Evolutionary conservation across 768 basidiomycete genomes (phyloP).

Genomic region (Rhizopogon salebrosus): DNA sequence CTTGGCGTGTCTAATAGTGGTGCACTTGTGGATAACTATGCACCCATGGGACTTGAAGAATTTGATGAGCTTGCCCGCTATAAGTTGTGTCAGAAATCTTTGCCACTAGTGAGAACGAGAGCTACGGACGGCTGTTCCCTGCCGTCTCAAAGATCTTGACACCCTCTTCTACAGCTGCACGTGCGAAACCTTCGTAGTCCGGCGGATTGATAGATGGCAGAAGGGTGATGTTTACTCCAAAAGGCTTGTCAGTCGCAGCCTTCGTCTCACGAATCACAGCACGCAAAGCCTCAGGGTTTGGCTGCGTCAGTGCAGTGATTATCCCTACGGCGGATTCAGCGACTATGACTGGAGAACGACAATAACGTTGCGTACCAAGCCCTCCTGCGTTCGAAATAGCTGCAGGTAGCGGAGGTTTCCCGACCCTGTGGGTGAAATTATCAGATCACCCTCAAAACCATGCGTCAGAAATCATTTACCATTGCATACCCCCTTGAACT

Average conservation of each 20-base stretch:
- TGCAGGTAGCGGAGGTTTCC: constrained; percentile 65
- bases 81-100: background rate
- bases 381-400: constrained; percentile 84
- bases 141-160: constrained; percentile 91
- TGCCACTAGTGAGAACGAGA: background rate
- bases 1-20: constrained; percentile 81
- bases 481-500: constrained; percentile 91
- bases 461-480: constrained; percentile 34
- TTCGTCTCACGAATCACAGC: constrained; percentile 75
- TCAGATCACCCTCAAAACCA: background rate
- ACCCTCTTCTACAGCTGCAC: constrained; percentile 81
- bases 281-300: constrained; percentile 76
- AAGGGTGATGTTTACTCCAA: constrained; percentile 85
- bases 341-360: background rate
- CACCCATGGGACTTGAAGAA: constrained; percentile 77
- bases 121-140: constrained; percentile 74
- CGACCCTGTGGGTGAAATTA: constrained; percentile 52
- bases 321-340: constrained; percentile 44
- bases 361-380: constrained; percentile 44
- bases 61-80: constrained; percentile 74
- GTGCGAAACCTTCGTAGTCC: constrained; percentile 81
- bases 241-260: constrained; percentile 63
- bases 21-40: constrained; percentile 88
- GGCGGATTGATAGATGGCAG: constrained; percentile 88
- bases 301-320: constrained; percentile 85